Evolutionary conservation across 2,329 filamentous ascomycete species (phyloP).

Genomic region (Nothomitra cinnamomea): DNA sequence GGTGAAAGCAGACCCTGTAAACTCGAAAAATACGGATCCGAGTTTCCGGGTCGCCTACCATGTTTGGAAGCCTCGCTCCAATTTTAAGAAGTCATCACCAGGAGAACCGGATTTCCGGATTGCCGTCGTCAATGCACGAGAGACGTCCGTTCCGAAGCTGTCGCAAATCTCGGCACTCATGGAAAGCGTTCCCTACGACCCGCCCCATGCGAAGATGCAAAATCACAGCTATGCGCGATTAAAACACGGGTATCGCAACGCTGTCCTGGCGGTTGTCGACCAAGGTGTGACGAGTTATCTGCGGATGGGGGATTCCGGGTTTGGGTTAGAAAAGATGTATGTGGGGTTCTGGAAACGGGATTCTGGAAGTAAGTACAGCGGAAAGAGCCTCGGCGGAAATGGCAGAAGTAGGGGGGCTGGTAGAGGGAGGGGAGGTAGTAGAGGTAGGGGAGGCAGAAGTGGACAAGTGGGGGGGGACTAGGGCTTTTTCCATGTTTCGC

Average conservation of each 20-base stretch:
- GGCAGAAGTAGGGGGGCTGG: constrained; percentile 23
- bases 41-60: constrained; percentile 64
- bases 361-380: constrained; percentile 17
- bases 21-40: constrained; percentile 15
- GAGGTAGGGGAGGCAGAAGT: background rate
- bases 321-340: constrained; percentile 57
- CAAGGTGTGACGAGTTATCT: constrained; percentile 81
- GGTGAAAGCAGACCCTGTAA: background rate
- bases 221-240: constrained; percentile 54
- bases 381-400: constrained; percentile 23
- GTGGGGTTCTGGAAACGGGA: constrained; percentile 27
- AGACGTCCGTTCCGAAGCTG: constrained; percentile 54
- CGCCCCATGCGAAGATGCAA: constrained; percentile 31
- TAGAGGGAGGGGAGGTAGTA: constrained; percentile 13
- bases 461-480: background rate
- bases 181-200: constrained; percentile 53
- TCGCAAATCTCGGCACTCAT: constrained; percentile 55
- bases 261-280: constrained; percentile 77
- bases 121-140: constrained; percentile 61
- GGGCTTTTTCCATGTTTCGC: constrained; percentile 13
- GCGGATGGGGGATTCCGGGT: constrained; percentile 61
- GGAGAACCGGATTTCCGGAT: constrained; percentile 70
- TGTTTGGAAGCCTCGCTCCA: constrained; percentile 57
- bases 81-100: constrained; percentile 66
- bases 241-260: constrained; percentile 70